These are phyloP conservation scores for Wickerhamomyces alni DNA, from an alignment of 805 yeast species.

Conservation along the genomic window DNA sequence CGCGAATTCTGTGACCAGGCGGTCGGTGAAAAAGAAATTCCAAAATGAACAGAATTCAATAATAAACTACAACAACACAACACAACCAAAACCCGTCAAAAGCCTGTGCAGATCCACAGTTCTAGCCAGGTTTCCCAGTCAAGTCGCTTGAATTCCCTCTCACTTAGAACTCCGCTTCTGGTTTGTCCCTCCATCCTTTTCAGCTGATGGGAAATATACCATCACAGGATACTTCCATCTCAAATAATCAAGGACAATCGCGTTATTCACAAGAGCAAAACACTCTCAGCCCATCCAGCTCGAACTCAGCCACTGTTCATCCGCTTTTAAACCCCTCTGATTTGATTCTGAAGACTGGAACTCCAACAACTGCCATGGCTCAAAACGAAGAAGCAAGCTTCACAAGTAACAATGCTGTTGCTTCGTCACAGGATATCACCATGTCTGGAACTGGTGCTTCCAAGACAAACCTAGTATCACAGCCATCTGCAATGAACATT, in stretches of 20 bases:
- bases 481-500: slow-evolving; percentile 21
- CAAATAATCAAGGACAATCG: background rate
- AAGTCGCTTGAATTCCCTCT: no score
- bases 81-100: background rate
- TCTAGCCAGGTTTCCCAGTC: no score
- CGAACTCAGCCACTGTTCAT: slow-evolving; percentile 7
- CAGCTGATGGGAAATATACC: slow-evolving; percentile 13
- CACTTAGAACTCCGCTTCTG: background rate
- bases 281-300: background rate
- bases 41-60: no score
- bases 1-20: no score
- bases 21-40: no score
- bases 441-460: slow-evolving; percentile 23
- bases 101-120: background rate
- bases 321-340: slow-evolving; percentile 16
- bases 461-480: slow-evolving; percentile 16
- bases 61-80: background rate
- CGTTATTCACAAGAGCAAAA: background rate
- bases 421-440: slow-evolving; percentile 20
- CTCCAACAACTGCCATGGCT: slow-evolving; percentile 17
- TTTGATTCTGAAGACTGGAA: slow-evolving; percentile 11
- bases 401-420: background rate
- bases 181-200: no score
- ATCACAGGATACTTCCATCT: slow-evolving; percentile 11
- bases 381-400: slow-evolving; percentile 4